These are phyloP conservation scores for Phytopythium litorale DNA, from an alignment of 352 stramenopile species.

Conservation along the genomic window DNA sequence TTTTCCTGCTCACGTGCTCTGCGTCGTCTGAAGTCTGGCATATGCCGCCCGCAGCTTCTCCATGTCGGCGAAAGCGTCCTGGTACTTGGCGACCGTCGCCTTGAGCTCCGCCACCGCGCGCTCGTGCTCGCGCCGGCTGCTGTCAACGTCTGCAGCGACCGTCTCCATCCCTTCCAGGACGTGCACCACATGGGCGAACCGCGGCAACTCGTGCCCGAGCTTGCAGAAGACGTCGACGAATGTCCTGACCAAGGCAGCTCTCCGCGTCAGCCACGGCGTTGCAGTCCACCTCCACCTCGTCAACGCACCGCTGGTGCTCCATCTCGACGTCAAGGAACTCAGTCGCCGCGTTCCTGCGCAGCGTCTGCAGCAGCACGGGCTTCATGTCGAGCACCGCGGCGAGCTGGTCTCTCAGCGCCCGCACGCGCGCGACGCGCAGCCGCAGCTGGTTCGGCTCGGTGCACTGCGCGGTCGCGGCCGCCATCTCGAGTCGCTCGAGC, in stretches of 20 bases:
- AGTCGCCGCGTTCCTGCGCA: conserved; percentile 25
- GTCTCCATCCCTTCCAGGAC: conserved; percentile 13
- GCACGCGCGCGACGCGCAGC: conserved; percentile 13
- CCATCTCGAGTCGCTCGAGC: conserved; percentile 31
- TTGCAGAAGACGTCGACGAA: conserved; percentile 54
- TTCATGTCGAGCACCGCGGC: conserved; percentile 28
- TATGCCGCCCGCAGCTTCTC: conserved; percentile 22
- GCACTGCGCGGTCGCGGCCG: conserved; percentile 17
- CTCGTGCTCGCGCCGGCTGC: conserved; percentile 22
- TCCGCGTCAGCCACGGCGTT: neutral
- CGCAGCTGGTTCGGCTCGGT: conserved; percentile 27
- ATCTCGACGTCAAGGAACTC: conserved; percentile 39
- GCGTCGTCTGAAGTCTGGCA: conserved; percentile 15
- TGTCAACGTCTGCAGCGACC: conserved; percentile 8
- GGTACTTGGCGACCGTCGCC: conserved; percentile 19
- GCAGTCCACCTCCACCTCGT: neutral
- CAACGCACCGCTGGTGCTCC: conserved; percentile 33
- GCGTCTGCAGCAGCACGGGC: conserved; percentile 31
- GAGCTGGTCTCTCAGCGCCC: conserved; percentile 22
- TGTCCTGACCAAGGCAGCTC: conserved; percentile 8
- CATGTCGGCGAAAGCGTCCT: conserved; percentile 24
- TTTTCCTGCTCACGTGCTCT: neutral
- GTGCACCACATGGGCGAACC: conserved; percentile 22
- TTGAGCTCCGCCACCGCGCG: conserved; percentile 15
- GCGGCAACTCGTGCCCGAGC: conserved; percentile 36